A percentile compares a stretch with the other conserved stretches of the same genome.
phyloP scores from a whole-genome alignment of 306 rosid species.

The Alnus rubra region DNA sequence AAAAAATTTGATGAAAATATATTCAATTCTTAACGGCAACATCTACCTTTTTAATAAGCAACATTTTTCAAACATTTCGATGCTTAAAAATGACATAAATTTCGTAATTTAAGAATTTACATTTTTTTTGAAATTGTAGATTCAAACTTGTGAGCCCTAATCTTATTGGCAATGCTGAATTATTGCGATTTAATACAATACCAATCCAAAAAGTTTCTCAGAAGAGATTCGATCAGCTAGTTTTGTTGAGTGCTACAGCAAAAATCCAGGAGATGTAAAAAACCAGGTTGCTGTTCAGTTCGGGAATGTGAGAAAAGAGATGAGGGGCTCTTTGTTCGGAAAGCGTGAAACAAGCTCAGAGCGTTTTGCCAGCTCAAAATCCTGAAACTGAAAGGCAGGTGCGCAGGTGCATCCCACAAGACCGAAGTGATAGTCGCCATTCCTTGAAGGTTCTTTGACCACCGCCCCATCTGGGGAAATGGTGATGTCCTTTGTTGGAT shows the following conservation, averaged over 20 bases:
- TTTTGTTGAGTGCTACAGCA: background rate
- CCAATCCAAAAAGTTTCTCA: background rate
- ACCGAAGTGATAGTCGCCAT: slow-evolving; percentile 60
- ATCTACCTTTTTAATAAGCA: no score
- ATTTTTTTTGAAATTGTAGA: no score
- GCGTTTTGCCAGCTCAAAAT: slow-evolving; percentile 78
- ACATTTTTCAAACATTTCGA: no score
- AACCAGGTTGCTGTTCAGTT: slow-evolving; percentile 22
- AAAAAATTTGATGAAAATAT: no score
- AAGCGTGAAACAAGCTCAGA: slow-evolving; percentile 53
- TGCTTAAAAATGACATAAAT: no score
- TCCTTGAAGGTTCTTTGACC: slow-evolving; percentile 49
- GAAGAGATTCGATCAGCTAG: background rate
- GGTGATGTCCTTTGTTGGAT: slow-evolving; percentile 61
- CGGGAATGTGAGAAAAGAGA: slow-evolving; percentile 58
- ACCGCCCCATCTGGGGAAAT: slow-evolving; percentile 48
- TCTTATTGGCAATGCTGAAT: no score
- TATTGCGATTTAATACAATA: background rate
- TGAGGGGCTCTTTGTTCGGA: slow-evolving; percentile 46
- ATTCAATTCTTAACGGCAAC: no score
- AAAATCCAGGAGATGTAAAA: background rate
- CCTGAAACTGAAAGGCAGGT: slow-evolving; percentile 83
- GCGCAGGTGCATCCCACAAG: slow-evolving; percentile 97
- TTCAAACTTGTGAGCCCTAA: no score
- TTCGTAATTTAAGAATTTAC: no score